phyloP scores from a whole-genome alignment of 116 monocot genomes.

The Dioscorea cayenensis region DNA sequence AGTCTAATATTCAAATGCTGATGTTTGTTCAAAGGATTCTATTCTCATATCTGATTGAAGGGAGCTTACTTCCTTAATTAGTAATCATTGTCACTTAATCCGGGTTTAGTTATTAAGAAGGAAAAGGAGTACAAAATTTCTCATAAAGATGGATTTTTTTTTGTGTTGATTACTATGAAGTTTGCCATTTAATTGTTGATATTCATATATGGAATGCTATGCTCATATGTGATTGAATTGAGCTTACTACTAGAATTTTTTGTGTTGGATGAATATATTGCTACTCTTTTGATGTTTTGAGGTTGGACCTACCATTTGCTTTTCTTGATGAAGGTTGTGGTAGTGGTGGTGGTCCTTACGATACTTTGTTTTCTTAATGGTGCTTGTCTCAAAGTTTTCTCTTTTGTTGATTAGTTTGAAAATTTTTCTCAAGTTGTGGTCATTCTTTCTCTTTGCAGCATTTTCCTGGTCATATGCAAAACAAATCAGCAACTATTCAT shows the following conservation, averaged over 20 bases:
- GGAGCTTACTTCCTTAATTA: no score
- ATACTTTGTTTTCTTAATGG: not conserved
- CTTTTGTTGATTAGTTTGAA: not conserved
- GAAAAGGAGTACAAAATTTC: not conserved
- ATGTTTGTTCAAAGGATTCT: no score
- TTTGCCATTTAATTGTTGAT: not conserved
- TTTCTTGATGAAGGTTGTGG: not conserved
- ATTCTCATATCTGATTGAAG: no score
- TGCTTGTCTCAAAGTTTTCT: not conserved
- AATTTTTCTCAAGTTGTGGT: not conserved
- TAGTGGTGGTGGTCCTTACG: not conserved
- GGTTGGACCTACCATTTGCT: not conserved
- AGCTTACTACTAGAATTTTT: not conserved
- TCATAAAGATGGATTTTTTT: not conserved
- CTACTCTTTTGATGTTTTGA: not conserved
- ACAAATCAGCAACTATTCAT: constrained; percentile 9
- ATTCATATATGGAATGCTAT: not conserved
- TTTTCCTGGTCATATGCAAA: constrained; percentile 16
- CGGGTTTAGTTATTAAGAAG: not conserved
- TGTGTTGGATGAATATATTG: not conserved
- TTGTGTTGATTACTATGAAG: no score
- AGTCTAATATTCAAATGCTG: no score
- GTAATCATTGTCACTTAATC: not conserved
- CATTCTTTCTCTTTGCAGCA: constrained; percentile 23
- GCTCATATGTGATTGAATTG: not conserved